These are phyloP conservation scores for Penicillium psychrofluorescens DNA, from an alignment of 495 filamentous ascomycete genomes.

Conservation along the genomic window DNA sequence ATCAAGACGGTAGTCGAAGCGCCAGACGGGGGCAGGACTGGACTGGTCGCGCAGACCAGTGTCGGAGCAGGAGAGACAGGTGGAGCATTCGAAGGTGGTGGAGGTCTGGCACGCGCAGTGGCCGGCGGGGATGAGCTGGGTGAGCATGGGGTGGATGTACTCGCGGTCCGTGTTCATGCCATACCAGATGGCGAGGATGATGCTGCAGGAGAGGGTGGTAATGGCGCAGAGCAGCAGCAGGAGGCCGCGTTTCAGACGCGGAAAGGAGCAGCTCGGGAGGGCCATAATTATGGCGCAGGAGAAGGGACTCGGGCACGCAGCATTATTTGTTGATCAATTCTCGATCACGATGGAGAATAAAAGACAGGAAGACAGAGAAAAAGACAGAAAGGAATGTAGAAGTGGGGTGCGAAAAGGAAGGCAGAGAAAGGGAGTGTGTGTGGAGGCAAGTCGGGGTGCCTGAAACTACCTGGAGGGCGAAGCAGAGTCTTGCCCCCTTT, in stretches of 20 bases:
- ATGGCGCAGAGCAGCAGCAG: slow-evolving; percentile 14
- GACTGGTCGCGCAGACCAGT: slow-evolving; percentile 4
- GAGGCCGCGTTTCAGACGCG: slow-evolving; percentile 20
- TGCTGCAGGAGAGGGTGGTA: slow-evolving; percentile 7
- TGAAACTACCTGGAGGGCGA: neutral
- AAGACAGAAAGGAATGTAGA: neutral
- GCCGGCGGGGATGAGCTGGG: slow-evolving; percentile 33
- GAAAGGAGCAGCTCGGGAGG: slow-evolving; percentile 10
- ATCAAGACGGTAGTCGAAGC: slow-evolving; percentile 28
- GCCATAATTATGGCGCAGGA: slow-evolving; percentile 17
- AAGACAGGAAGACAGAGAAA: neutral
- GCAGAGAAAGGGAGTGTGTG: too few relatives aligned
- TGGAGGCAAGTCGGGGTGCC: neutral
- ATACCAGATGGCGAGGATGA: slow-evolving; percentile 28
- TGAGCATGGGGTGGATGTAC: slow-evolving; percentile 30
- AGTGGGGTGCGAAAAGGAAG: neutral
- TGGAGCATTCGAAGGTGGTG: slow-evolving; percentile 34
- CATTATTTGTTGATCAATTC: neutral
- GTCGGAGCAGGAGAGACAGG: slow-evolving; percentile 28
- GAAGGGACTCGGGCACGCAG: neutral
- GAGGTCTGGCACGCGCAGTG: slow-evolving; percentile 35
- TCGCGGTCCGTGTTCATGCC: slow-evolving; percentile 33
- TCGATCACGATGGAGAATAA: too few relatives aligned
- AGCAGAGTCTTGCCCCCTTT: too few relatives aligned
- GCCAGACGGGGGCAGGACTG: slow-evolving; percentile 18